phyloP scores from a whole-genome alignment of 225 moss, liverwort and hornwort species.

The Physcomitrellopsis africana region DNA sequence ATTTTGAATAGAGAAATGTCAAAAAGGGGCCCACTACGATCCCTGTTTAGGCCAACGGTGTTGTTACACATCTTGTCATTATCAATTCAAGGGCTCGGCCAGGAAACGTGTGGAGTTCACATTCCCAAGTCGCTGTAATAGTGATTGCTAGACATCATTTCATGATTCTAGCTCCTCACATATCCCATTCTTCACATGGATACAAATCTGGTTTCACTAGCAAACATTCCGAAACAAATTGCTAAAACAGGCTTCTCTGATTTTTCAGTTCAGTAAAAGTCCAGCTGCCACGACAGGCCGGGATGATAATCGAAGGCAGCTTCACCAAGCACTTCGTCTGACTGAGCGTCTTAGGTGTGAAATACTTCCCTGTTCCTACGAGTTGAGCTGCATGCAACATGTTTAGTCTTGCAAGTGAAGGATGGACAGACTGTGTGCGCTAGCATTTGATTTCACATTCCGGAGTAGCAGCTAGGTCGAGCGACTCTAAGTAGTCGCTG shows the following conservation, averaged over 20 bases:
- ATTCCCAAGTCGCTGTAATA: constrained; percentile 36
- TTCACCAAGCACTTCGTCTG: too few relatives aligned
- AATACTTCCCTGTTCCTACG: neutral
- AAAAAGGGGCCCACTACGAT: neutral
- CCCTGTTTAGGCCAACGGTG: constrained; percentile 19
- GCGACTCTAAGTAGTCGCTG: neutral
- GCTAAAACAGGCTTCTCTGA: too few relatives aligned
- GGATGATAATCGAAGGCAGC: too few relatives aligned
- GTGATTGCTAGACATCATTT: constrained; percentile 19
- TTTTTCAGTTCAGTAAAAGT: neutral
- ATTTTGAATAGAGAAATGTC: neutral
- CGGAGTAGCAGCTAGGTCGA: neutral
- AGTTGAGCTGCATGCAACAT: constrained; percentile 7
- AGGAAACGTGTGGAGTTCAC: constrained; percentile 21
- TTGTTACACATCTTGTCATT: constrained; percentile 49
- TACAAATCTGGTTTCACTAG: neutral
- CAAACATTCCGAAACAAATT: too few relatives aligned
- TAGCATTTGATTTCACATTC: neutral
- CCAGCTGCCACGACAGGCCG: neutral
- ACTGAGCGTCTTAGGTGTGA: too few relatives aligned
- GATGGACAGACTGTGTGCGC: neutral
- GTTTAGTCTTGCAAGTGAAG: neutral
- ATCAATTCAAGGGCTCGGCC: constrained; percentile 60
- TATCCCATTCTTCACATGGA: constrained; percentile 5
- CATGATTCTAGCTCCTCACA: constrained; percentile 4